Percentiles rank a stretch among this genome's conserved stretches.
Evolutionary conservation across 495 filamentous ascomycete genomes (phyloP).

Genomic region (Tuber umbilicatum): DNA sequence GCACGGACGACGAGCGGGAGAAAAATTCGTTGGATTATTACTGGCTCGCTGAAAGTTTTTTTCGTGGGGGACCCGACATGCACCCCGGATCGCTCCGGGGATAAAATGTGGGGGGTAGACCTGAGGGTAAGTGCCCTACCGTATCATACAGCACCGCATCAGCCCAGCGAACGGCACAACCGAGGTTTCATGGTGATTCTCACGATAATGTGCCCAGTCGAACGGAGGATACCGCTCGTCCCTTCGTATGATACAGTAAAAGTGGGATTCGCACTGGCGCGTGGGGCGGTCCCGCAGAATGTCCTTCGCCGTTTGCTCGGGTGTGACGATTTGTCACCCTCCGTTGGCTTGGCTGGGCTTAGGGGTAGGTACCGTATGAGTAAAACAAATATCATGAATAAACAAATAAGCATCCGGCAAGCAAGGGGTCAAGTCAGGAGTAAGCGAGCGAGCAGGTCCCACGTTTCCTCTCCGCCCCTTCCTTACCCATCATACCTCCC

Average conservation of each 20-base stretch:
- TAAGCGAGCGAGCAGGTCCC: background rate
- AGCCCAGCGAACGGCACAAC: background rate
- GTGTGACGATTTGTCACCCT: background rate
- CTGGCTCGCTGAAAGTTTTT: background rate
- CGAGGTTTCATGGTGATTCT: background rate
- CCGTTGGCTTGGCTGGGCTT: no score
- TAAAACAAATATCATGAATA: background rate
- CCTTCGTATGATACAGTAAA: no score
- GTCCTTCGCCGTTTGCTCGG: background rate
- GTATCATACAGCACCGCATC: no score
- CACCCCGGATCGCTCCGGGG: background rate
- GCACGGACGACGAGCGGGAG: background rate
- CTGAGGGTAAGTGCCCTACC: no score
- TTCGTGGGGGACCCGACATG: background rate
- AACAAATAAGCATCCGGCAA: background rate
- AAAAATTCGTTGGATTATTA: background rate
- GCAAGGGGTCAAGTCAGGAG: background rate
- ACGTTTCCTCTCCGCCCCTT: background rate
- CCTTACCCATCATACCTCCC: background rate
- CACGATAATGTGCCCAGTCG: background rate
- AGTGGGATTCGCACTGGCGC: background rate
- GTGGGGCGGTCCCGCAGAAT: background rate
- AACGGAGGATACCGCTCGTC: no score
- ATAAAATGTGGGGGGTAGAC: background rate
- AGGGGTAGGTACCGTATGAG: no score